Percentiles rank a stretch among this genome's conserved stretches.
Conservation (phyloP, 805 yeast genomes). For the Ogataea haglerorum region DNA sequence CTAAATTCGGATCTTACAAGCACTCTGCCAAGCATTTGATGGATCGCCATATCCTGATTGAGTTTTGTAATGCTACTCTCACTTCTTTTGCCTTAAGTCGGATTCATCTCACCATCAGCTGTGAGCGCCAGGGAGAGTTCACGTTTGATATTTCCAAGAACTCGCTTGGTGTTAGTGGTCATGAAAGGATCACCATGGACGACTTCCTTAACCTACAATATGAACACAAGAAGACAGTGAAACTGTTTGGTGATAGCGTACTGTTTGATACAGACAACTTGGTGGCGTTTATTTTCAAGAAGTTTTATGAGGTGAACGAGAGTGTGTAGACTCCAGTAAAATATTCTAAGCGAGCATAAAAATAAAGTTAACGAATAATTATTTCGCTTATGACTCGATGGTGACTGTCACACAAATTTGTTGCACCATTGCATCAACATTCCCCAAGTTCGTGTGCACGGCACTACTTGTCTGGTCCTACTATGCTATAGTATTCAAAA, state of each 20-base stretch:
- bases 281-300: slow-evolving; percentile 65
- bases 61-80: slow-evolving; percentile 36
- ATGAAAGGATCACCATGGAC: slow-evolving; percentile 59
- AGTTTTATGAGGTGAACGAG: slow-evolving; percentile 55
- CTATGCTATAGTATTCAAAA: slow-evolving; percentile 35
- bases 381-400: slow-evolving; percentile 4
- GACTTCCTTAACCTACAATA: slow-evolving; percentile 71
- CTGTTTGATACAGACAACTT: slow-evolving; percentile 65
- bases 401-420: slow-evolving; percentile 23
- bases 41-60: slow-evolving; percentile 67
- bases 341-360: no score
- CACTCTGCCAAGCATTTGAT: slow-evolving; percentile 71
- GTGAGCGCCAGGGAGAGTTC: slow-evolving; percentile 70
- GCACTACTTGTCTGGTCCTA: slow-evolving; percentile 46
- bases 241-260: slow-evolving; percentile 65
- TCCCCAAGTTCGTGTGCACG: slow-evolving; percentile 49
- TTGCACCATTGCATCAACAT: slow-evolving; percentile 37
- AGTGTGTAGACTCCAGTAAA: not conserved
- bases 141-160: slow-evolving; percentile 70
- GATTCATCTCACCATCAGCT: slow-evolving; percentile 69
- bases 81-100: slow-evolving; percentile 52
- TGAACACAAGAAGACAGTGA: slow-evolving; percentile 52
- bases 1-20: slow-evolving; percentile 73
- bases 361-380: no score
- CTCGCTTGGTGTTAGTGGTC: slow-evolving; percentile 31